These are phyloP conservation scores for Pseudoscleropodium purum DNA, from an alignment of 225 moss, liverwort and hornwort genomes.

Conservation along the genomic window DNA sequence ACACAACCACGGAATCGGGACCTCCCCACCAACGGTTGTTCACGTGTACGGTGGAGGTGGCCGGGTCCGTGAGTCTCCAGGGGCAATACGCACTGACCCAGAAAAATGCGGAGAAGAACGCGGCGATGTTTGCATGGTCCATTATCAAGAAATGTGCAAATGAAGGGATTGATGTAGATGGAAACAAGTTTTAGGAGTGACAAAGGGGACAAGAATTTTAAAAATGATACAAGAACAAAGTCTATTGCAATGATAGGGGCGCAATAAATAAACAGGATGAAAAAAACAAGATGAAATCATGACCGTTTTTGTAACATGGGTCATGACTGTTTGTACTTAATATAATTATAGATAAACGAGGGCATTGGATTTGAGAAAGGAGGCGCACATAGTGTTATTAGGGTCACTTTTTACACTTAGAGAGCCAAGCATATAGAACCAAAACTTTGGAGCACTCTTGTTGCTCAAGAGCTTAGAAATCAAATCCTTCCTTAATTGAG, in stretches of 20 bases:
- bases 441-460: not conserved
- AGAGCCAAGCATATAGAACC: not conserved
- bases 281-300: too few relatives aligned
- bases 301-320: too few relatives aligned
- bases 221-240: too few relatives aligned
- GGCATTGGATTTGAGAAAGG: not conserved
- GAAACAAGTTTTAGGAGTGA: not conserved
- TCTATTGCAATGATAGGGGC: too few relatives aligned
- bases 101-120: slow-evolving; percentile 83
- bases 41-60: slow-evolving; percentile 55
- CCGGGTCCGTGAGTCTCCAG: slow-evolving; percentile 24
- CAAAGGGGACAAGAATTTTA: too few relatives aligned
- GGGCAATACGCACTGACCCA: slow-evolving; percentile 61
- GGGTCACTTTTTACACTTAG: not conserved
- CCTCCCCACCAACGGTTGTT: slow-evolving; percentile 71
- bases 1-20: slow-evolving; percentile 58
- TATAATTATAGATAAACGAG: too few relatives aligned
- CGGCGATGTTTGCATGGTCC: slow-evolving; percentile 77
- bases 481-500: not conserved
- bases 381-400: fast-evolving
- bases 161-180: not conserved
- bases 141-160: slow-evolving; percentile 33
- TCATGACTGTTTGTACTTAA: too few relatives aligned
- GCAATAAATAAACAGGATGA: too few relatives aligned
- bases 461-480: not conserved